phyloP scores from a whole-genome alignment of 1,284 basidiomycete species.

The Neolentinus lepideus region DNA sequence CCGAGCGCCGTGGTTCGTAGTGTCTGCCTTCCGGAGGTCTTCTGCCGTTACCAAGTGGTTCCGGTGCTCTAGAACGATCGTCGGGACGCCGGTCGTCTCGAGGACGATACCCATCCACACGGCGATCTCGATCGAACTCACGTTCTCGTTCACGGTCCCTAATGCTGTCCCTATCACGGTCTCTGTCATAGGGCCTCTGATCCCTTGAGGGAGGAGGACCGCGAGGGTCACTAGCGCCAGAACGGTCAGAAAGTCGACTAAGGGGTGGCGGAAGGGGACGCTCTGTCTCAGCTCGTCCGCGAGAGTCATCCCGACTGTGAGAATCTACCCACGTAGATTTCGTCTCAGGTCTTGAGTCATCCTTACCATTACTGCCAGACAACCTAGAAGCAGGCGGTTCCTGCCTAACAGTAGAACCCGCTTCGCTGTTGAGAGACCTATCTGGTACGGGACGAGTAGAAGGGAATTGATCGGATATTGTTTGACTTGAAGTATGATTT shows the following conservation, averaged over 20 bases:
- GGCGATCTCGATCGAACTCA: not conserved
- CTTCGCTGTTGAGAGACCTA: slow-evolving; percentile 14
- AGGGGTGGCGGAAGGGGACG: slow-evolving; percentile 6
- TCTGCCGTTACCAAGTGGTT: not conserved
- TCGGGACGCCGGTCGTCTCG: slow-evolving; percentile 4
- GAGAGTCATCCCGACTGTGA: slow-evolving; percentile 6
- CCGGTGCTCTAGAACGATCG: slow-evolving; percentile 2
- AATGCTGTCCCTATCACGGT: not conserved
- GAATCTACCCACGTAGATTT: slow-evolving; percentile 15
- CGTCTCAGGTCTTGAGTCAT: slow-evolving; percentile 9
- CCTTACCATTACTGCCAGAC: slow-evolving; percentile 15
- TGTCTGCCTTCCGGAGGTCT: not conserved
- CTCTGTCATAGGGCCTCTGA: not conserved
- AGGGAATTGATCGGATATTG: slow-evolving; percentile 8
- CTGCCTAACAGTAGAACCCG: not conserved
- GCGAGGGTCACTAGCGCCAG: slow-evolving; percentile 3
- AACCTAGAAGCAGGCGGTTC: slow-evolving; percentile 7
- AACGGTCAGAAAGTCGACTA: slow-evolving; percentile 3
- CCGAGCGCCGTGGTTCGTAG: not conserved
- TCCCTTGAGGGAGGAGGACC: slow-evolving; percentile 5
- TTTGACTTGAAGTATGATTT: slow-evolving; percentile 5
- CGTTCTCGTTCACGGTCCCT: slow-evolving; percentile 1
- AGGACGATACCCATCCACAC: slow-evolving; percentile 6
- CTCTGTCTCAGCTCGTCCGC: slow-evolving; percentile 1
- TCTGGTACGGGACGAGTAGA: slow-evolving; percentile 11